Conservation (phyloP, 768 basidiomycete genomes). For the Panaeolus cyanescens region DNA sequence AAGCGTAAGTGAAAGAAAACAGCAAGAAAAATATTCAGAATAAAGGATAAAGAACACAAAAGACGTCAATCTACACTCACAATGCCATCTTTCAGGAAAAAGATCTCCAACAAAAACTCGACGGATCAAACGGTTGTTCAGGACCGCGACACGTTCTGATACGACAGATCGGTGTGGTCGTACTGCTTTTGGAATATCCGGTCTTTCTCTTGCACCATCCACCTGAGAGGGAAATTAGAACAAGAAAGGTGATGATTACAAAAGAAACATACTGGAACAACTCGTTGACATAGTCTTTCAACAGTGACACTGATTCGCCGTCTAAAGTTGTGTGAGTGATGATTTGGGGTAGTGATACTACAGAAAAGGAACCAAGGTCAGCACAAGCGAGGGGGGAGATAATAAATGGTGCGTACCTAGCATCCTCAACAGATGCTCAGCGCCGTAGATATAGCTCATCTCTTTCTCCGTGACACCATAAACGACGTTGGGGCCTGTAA, state of each 20-base stretch:
- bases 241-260: background rate
- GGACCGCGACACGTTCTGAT: constrained; percentile 82
- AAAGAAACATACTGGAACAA: constrained; percentile 62
- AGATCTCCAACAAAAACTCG: no score
- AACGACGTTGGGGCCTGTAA: constrained; percentile 71
- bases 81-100: no score
- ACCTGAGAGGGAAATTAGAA: constrained; percentile 50
- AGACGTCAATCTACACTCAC: no score
- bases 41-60: no score
- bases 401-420: constrained; percentile 59
- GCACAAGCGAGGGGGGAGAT: background rate
- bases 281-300: constrained; percentile 90
- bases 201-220: constrained; percentile 75
- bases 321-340: constrained; percentile 91
- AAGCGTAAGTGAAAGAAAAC: no score
- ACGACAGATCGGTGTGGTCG: constrained; percentile 71
- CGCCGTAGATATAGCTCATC: constrained; percentile 91
- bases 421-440: constrained; percentile 91
- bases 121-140: constrained; percentile 23
- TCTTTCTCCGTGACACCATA: constrained; percentile 69
- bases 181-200: constrained; percentile 79
- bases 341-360: constrained; percentile 92
- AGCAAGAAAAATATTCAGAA: no score
- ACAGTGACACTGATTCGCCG: constrained; percentile 75
- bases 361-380: constrained; percentile 3